Conservation (phyloP, 129 eudicot genomes). For the Saposhnikovia divaricata region DNA sequence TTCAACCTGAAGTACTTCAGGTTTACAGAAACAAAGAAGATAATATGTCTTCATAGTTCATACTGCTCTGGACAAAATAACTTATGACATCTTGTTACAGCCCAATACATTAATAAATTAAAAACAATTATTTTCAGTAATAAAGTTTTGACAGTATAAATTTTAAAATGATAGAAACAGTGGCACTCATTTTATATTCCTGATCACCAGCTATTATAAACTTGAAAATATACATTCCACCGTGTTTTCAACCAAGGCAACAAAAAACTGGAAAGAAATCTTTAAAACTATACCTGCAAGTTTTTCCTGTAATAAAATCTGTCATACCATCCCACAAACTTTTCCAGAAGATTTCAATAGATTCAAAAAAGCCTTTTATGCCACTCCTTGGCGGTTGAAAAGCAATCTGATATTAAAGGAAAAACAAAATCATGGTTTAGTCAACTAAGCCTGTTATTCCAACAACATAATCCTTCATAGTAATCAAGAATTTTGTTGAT, state of each 20-base stretch:
- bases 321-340: slow-evolving; percentile 49
- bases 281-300: slow-evolving; percentile 55
- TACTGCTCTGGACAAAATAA: neutral
- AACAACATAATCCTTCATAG: neutral
- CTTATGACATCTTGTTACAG: neutral
- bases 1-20: neutral
- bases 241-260: neutral
- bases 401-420: slow-evolving; percentile 39
- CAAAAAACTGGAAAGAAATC: neutral
- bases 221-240: neutral
- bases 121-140: neutral
- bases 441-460: neutral
- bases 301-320: slow-evolving; percentile 72
- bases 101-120: neutral
- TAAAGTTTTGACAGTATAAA: neutral
- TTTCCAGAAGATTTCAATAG: slow-evolving; percentile 63
- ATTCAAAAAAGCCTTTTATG: slow-evolving; percentile 54
- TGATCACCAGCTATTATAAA: neutral
- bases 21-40: neutral
- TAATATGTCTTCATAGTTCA: too few species aligned
- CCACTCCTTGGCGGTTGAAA: slow-evolving; percentile 60
- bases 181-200: neutral
- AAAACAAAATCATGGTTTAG: neutral
- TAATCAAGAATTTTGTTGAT: neutral
- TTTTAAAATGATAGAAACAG: neutral